Evolutionary conservation across 2,329 filamentous ascomycete species (phyloP).

Genomic region (Xylariaceae sp.): DNA sequence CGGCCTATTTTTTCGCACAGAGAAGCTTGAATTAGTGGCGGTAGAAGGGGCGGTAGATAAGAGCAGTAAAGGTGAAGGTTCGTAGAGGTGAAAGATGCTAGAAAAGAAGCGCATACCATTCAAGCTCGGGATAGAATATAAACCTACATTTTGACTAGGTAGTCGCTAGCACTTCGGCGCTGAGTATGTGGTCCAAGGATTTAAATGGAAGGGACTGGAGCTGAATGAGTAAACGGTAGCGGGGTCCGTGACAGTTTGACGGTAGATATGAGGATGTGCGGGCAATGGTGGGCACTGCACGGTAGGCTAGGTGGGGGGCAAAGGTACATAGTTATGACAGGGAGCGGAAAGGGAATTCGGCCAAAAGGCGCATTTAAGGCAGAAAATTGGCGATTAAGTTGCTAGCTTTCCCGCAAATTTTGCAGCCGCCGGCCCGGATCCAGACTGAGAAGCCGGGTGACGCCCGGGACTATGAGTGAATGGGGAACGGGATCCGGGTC

Average conservation of each 20-base stretch:
- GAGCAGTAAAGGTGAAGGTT: neutral
- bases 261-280: neutral
- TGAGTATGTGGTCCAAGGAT: neutral
- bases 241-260: neutral
- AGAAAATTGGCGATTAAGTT: neutral
- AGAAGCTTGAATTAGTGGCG: neutral
- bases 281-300: neutral
- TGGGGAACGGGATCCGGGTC: no score
- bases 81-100: neutral
- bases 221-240: neutral
- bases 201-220: neutral
- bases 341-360: neutral
- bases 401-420: neutral
- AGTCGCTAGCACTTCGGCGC: neutral
- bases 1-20: slow-evolving; percentile 39
- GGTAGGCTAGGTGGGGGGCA: neutral
- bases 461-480: no score
- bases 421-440: neutral
- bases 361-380: neutral
- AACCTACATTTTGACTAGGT: slow-evolving; percentile 12
- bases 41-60: no score
- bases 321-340: no score
- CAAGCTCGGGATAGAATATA: neutral
- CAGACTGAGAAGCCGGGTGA: no score
- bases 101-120: neutral